A percentile compares a stretch with the other conserved stretches of the same genome.
Conservation (phyloP, 331 rosid species). For the Rosa hybrid region DNA sequence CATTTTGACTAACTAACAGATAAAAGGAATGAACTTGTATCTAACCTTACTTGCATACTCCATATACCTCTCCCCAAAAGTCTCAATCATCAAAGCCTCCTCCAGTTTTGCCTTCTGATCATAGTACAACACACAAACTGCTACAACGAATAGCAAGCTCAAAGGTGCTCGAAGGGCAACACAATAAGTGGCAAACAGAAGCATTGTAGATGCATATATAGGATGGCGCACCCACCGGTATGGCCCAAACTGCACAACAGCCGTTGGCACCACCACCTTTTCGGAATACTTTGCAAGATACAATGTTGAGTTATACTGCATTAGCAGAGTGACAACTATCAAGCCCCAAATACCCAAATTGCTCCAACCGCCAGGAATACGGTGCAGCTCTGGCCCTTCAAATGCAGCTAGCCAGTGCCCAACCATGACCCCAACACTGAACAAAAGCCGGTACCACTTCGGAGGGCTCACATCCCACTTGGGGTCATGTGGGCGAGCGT, state of each 20-base stretch:
- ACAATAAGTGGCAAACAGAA: constrained; percentile 68
- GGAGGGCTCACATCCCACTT: constrained; percentile 81
- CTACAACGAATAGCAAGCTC: constrained; percentile 60
- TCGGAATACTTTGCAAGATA: constrained; percentile 91
- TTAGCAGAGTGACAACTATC: constrained; percentile 56
- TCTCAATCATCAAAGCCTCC: constrained; percentile 90
- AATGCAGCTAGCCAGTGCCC: constrained; percentile 95
- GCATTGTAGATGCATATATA: constrained; percentile 73
- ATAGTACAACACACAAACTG: constrained; percentile 73
- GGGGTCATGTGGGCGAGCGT: constrained; percentile 74
- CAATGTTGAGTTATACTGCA: constrained; percentile 83
- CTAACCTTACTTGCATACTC: constrained; percentile 77
- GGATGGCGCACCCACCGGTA: constrained; percentile 96
- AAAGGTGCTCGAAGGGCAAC: constrained; percentile 78
- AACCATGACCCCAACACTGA: constrained; percentile 60
- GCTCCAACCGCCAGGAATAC: constrained; percentile 66
- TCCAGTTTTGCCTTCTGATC: constrained; percentile 80
- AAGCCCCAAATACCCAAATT: constrained; percentile 70
- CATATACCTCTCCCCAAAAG: constrained; percentile 66
- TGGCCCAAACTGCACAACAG: constrained; percentile 93
- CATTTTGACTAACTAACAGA: constrained; percentile 53
- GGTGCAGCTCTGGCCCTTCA: constrained; percentile 93
- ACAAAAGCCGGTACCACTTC: constrained; percentile 57
- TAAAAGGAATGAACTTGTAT: constrained; percentile 80
- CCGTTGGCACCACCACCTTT: constrained; percentile 83